These are phyloP conservation scores for Glebionis coronaria DNA, from an alignment of 129 eudicot genomes.

Conservation along the genomic window DNA sequence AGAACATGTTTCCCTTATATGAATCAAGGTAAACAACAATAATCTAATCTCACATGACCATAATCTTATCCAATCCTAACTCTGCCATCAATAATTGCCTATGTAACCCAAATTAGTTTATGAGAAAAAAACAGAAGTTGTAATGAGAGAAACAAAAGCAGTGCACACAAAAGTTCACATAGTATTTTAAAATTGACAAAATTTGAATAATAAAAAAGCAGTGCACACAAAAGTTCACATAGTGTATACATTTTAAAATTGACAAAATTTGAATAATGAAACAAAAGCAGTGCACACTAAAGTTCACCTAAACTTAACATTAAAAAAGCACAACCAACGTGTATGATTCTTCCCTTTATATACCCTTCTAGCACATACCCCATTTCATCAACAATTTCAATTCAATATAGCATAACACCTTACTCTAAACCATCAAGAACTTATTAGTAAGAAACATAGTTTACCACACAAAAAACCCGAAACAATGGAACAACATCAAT, in stretches of 20 bases:
- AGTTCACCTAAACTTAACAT: slow-evolving; percentile 19
- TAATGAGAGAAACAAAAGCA: slow-evolving; percentile 11
- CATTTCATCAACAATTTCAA: no score
- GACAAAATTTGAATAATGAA: slow-evolving; percentile 6
- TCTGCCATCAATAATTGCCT: slow-evolving; percentile 30
- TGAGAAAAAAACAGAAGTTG: not conserved
- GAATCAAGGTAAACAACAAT: no score
- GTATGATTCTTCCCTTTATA: slow-evolving; percentile 12
- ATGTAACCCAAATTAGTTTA: not conserved
- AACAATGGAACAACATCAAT: slow-evolving; percentile 60
- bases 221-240: no score
- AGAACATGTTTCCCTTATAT: no score
- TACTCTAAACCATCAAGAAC: no score
- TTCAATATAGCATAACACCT: no score
- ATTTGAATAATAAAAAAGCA: no score
- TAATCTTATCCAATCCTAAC: no score
- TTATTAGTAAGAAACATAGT: no score
- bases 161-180: not conserved
- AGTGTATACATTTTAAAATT: not conserved
- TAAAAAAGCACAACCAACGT: slow-evolving; percentile 19
- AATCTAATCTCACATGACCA: no score
- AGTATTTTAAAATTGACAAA: no score
- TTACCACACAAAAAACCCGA: no score
- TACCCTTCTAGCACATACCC: slow-evolving; percentile 8
- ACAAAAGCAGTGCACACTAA: slow-evolving; percentile 9